Base-by-base conservation (phyloP, 805 yeast genomes). In the Pichia gijzeniarum region DNA sequence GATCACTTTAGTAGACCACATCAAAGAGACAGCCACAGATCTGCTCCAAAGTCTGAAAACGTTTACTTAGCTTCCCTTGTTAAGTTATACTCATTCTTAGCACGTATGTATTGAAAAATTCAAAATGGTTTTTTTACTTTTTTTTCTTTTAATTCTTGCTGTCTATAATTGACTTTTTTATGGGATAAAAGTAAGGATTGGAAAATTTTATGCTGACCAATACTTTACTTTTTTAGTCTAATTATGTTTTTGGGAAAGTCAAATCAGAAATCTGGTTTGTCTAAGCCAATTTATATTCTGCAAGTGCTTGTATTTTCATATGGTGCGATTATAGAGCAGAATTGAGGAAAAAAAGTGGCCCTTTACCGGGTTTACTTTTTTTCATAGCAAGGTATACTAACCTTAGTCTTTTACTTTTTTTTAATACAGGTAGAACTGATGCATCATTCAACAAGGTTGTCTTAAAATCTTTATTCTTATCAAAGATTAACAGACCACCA, bases 401-500 rank as follows among this genome's bases (percentile, higher is more conserved):
- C 51, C 38, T 12, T 22, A 14, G 10, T 21, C 22, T 34, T 12
- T 36, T 21, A 20, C 8, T 28, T 48, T 47, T 41, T 40, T 35
- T 36, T 45, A 47, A 45, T 52, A 48, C 61, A 77, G 95, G 96
- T 80, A 96, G 99, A 79, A 91, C 98, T 67, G 97, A 90, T 73
- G 88, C 95, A 74, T 82, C 90, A 70, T 93, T 93, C 95, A 93
- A 93, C 96, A 88, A 86, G 82, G 88, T 90, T 65, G 73, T 93
- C 77, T 85, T 93, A 72, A 88, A 76, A 73, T 78, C 91, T 69
- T 83, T 93, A 74, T 93, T 88, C 88, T 80, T 93, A 68, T 91
- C 98, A 61, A 93, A 93, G 91, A 77, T 82, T 73, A 93, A 93
- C 97, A 88, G 96, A 80, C 99, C 98, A 68, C 99, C 99, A 57